Conservation (phyloP, 176 grass and related monocot genomes). For the Rhynchospora tenuis region DNA sequence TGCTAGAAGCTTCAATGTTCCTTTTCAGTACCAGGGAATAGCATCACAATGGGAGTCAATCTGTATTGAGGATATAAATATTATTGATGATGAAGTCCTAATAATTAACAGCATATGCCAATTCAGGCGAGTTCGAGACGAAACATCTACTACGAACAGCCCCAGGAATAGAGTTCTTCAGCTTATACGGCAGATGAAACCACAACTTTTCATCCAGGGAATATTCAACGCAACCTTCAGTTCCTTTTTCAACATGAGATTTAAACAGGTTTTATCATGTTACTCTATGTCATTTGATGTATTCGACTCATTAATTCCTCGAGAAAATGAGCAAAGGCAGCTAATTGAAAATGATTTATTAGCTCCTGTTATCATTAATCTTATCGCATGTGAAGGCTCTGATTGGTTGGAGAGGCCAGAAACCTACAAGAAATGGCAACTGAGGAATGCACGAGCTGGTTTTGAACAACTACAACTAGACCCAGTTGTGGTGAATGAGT, state of each 20-base stretch:
- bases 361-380: slow-evolving; percentile 12
- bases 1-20: slow-evolving; percentile 51
- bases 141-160: neutral
- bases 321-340: slow-evolving; percentile 28
- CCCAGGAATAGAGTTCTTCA: slow-evolving; percentile 37
- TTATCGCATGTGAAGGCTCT: slow-evolving; percentile 36
- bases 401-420: slow-evolving; percentile 40
- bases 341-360: slow-evolving; percentile 12
- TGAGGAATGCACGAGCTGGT: slow-evolving; percentile 26
- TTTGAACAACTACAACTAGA: slow-evolving; percentile 33
- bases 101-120: neutral
- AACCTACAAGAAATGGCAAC: slow-evolving; percentile 38
- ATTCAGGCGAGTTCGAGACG: neutral
- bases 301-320: slow-evolving; percentile 32
- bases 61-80: neutral
- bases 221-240: slow-evolving; percentile 34
- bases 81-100: neutral
- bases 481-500: neutral
- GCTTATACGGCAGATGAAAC: slow-evolving; percentile 36
- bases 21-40: slow-evolving; percentile 46
- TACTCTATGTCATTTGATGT: slow-evolving; percentile 49
- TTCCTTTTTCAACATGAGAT: slow-evolving; percentile 40
- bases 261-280: slow-evolving; percentile 39
- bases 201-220: slow-evolving; percentile 28
- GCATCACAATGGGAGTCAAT: slow-evolving; percentile 53